phyloP scores from a whole-genome alignment of 306 rosid species.

The Trichosanthes truncata region DNA sequence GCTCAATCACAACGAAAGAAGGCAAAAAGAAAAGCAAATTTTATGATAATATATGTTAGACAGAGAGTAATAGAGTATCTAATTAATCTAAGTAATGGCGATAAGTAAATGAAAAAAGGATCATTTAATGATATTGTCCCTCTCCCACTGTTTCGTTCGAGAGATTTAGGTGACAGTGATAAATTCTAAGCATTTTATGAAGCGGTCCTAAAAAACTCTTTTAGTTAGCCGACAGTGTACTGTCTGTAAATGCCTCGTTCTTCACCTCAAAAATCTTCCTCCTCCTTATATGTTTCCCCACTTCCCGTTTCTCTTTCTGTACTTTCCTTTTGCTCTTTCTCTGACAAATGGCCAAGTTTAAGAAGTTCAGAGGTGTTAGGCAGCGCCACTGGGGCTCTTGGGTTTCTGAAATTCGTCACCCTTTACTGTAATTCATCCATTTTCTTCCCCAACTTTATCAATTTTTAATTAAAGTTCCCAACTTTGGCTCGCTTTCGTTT shows the following conservation, averaged over 20 bases:
- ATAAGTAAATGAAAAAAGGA: neutral
- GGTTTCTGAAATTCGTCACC: constrained; percentile 24
- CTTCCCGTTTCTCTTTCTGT: neutral
- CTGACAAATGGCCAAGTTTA: constrained; percentile 10
- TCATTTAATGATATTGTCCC: neutral
- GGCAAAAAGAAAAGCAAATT: neutral
- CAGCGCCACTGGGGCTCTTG: constrained; percentile 26
- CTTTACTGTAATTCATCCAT: constrained; percentile 8
- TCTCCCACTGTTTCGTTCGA: constrained; percentile 3
- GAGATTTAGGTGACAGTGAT: constrained; percentile 7
- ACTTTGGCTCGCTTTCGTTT: no score
- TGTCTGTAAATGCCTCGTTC: neutral
- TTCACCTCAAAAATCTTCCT: neutral
- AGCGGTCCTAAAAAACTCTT: neutral
- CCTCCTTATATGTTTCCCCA: neutral
- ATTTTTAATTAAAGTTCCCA: no score
- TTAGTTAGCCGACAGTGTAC: constrained; percentile 13
- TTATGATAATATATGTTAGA: neutral
- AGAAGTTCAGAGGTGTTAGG: constrained; percentile 24
- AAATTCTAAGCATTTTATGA: neutral
- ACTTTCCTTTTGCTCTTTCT: neutral
- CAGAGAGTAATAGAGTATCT: neutral
- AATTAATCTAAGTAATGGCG: no score
- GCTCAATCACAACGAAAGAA: neutral
- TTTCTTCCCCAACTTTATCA: neutral